These are phyloP conservation scores for Hericium rajendrae DNA, from an alignment of 768 basidiomycete genomes.

Conservation along the genomic window DNA sequence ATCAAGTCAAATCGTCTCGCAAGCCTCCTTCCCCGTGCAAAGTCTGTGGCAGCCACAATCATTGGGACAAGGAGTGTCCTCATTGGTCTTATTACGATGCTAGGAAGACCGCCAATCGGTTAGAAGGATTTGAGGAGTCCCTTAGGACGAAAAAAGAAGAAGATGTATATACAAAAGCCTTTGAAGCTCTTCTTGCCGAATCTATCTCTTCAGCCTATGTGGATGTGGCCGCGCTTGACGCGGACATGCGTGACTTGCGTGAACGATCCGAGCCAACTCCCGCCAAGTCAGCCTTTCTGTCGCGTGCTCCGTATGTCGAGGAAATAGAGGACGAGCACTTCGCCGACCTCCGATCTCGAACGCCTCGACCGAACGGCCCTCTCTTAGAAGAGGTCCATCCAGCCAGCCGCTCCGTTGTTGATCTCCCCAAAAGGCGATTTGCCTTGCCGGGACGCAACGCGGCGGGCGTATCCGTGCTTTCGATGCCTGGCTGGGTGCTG, in stretches of 20 bases:
- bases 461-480: background rate
- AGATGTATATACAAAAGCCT: conserved; percentile 4
- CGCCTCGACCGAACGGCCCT: background rate
- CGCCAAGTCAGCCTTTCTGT: too few species aligned
- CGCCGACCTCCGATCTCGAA: background rate
- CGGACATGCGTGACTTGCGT: background rate
- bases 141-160: too few species aligned
- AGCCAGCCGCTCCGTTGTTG: background rate
- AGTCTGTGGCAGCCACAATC: conserved; percentile 21
- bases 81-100: too few species aligned
- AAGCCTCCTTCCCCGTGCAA: background rate
- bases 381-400: background rate
- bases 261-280: background rate
- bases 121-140: too few species aligned
- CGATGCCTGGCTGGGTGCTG: background rate
- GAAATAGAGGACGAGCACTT: background rate
- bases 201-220: background rate
- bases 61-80: too few species aligned
- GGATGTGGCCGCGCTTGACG: background rate
- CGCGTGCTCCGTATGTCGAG: background rate
- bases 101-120: too few species aligned
- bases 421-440: background rate
- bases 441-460: too few species aligned
- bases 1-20: background rate
- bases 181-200: background rate